phyloP scores from a whole-genome alignment of 1,284 basidiomycete species.

The Spongiforma sp. region DNA sequence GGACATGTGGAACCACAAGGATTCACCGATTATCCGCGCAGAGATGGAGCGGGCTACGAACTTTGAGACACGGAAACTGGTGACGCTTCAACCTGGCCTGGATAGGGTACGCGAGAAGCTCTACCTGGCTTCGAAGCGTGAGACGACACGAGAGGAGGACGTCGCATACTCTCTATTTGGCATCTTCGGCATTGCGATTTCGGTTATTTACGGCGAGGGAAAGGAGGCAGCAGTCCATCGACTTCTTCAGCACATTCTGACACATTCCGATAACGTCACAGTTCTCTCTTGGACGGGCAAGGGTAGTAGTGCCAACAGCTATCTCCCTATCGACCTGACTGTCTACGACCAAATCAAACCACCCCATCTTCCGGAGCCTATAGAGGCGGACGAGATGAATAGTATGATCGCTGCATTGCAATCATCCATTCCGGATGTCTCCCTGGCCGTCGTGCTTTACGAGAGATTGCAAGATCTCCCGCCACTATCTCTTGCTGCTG shows the following conservation, averaged over 20 bases:
- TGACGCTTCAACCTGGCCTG: too few relatives aligned
- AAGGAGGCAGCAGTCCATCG: neutral
- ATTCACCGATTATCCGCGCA: too few relatives aligned
- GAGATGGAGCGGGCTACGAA: too few relatives aligned
- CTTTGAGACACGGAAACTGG: too few relatives aligned
- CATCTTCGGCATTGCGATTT: neutral
- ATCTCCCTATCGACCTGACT: neutral
- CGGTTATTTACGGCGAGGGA: neutral
- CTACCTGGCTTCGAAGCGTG: too few relatives aligned
- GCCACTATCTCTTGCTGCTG: neutral
- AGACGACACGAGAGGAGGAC: too few relatives aligned
- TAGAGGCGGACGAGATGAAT: neutral
- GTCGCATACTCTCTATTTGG: neutral
- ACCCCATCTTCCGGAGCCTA: neutral
- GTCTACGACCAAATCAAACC: neutral
- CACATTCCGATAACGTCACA: neutral
- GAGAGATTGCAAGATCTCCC: neutral
- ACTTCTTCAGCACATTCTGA: neutral
- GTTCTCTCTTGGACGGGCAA: neutral
- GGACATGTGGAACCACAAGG: too few relatives aligned
- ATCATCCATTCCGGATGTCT: neutral
- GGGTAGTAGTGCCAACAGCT: neutral
- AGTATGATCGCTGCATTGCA: neutral
- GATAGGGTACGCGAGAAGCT: too few relatives aligned
- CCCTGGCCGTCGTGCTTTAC: neutral